Evolutionary conservation across 2,329 filamentous ascomycete species (phyloP), one percentile per base, ranked within the genome.

Genomic region (Emericellopsis atlantica): DNA sequence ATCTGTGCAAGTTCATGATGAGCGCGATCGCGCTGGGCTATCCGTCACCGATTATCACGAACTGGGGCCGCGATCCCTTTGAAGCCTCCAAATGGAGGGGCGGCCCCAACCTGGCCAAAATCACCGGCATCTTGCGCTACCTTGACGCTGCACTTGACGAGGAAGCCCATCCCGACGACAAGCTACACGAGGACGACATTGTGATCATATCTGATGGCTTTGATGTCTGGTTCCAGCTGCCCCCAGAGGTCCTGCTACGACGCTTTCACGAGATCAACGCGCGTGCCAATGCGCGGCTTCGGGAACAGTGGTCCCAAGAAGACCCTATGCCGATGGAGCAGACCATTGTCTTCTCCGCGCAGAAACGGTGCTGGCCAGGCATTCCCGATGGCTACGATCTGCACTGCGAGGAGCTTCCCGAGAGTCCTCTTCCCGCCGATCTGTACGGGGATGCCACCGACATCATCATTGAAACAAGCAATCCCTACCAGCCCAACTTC

Each of bases 141-240:
- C 45, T 51, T 3, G 43, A 50, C 15, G 43, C 35, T 29, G 24
- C 39, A 8, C 36, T 10, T 23, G 32, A 34, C 22, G 24, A 22
- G 4, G 31, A 16, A 4, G 36, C 36, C 33, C 31, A 32, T 3
- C 16, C 29, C n/a, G 39, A 36, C 6, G 40, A 45, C 11, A 37
- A 36, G 23, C 36, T 45, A 11, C 12, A 18, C 11, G 31, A 36
- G 6, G 41, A 43, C 14, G 44, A 45, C 29, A 24, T 55, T n/a
- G 43, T 53, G 2, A 44, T 53, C 9, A 49, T 55, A 15, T 47
- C 51, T 2, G 52, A 55, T 26, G 50, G 48, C 14, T 51, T 50
- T 40, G 53, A 55, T 31, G 37, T 52, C 12, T 54, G 52, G 53
- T 54, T 55, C 26, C 53, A 55, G 37, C 46, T 54, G 1, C 52